Percentiles rank a stretch among this genome's conserved stretches.
phyloP scores from a whole-genome alignment of 2,329 filamentous ascomycete genomes.

The Cytospora paraplurivora region DNA sequence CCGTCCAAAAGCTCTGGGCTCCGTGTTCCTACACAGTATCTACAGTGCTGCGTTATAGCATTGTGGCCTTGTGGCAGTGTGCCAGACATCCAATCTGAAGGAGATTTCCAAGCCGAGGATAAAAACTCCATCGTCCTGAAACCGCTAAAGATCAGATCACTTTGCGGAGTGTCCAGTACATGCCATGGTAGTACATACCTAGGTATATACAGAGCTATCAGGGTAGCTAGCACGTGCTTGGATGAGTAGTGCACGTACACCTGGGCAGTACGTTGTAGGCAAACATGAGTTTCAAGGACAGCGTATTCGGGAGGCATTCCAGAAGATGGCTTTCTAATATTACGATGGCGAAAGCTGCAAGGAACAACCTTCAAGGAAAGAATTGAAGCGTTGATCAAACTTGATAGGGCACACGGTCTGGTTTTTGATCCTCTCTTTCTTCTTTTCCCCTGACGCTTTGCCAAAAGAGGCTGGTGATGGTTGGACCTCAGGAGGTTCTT shows the following conservation, averaged over 20 bases:
- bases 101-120: constrained; percentile 17
- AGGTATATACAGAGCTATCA: background rate
- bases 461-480: constrained; percentile 1
- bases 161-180: background rate
- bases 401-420: background rate
- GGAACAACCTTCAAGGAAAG: background rate
- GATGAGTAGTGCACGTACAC: background rate
- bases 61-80: background rate
- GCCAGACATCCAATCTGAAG: constrained; percentile 14
- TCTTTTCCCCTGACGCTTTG: constrained; percentile 1
- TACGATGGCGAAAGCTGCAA: background rate
- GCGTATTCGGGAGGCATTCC: constrained; percentile 12
- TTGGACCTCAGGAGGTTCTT: background rate
- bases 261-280: background rate
- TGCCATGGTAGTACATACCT: no score
- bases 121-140: constrained; percentile 25
- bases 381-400: background rate
- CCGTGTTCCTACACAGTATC: background rate
- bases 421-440: no score
- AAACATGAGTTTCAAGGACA: constrained; percentile 1
- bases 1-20: background rate
- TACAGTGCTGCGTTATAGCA: background rate
- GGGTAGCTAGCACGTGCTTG: background rate
- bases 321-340: constrained; percentile 3
- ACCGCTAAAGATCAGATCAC: constrained; percentile 18